Evolutionary conservation across 768 basidiomycete species (phyloP).

Genomic region (Baorangia bicolor): DNA sequence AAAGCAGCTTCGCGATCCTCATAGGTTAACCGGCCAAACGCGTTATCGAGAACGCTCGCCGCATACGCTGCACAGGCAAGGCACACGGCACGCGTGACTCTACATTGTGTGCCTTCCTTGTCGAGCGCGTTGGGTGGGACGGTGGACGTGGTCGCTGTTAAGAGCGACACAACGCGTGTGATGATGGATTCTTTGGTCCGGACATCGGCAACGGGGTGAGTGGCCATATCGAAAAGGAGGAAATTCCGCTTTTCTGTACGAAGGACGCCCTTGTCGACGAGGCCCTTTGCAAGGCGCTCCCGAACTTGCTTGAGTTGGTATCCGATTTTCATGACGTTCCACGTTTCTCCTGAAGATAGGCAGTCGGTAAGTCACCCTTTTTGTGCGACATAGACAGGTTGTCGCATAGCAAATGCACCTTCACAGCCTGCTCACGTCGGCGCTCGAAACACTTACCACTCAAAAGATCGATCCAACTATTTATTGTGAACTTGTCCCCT

Average conservation of each 20-base stretch:
- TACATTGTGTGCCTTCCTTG: slow-evolving; percentile 77
- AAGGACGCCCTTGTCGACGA: slow-evolving; percentile 98
- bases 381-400: background rate
- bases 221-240: slow-evolving; percentile 99
- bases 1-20: slow-evolving; percentile 95
- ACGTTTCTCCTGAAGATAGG: slow-evolving; percentile 81
- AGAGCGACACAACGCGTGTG: slow-evolving; percentile 67
- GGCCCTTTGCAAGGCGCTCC: slow-evolving; percentile 93
- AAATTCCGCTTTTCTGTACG: slow-evolving; percentile 99
- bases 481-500: slow-evolving; percentile 56
- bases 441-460: slow-evolving; percentile 55
- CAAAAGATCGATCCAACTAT: slow-evolving; percentile 93
- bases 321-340: slow-evolving; percentile 99
- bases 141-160: slow-evolving; percentile 80
- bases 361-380: background rate
- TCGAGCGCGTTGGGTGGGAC: slow-evolving; percentile 74
- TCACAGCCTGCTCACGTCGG: background rate
- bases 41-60: slow-evolving; percentile 93
- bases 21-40: slow-evolving; percentile 82
- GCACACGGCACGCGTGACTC: slow-evolving; percentile 76
- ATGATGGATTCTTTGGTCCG: slow-evolving; percentile 87
- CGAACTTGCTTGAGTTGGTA: slow-evolving; percentile 99
- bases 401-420: background rate
- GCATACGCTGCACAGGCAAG: slow-evolving; percentile 92
- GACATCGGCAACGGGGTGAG: slow-evolving; percentile 93